Conservation (phyloP, 208 protist species). For the Novymonas esmeraldas region DNA sequence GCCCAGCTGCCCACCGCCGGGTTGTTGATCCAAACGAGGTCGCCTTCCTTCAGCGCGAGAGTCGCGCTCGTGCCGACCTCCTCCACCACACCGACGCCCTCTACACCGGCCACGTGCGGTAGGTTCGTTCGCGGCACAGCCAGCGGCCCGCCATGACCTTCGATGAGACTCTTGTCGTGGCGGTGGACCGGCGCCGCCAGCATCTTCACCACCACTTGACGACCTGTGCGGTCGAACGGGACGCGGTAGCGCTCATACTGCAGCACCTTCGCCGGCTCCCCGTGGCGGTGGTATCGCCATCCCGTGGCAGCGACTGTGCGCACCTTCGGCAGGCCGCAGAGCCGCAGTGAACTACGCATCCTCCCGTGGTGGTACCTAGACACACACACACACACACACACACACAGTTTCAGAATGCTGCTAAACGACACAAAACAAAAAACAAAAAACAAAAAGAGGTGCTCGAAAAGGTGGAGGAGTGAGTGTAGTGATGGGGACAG, state of each 20-base stretch:
- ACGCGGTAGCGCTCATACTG: constrained; percentile 86
- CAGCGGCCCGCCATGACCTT: constrained; percentile 81
- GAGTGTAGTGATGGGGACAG: too few relatives aligned
- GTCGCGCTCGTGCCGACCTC: constrained; percentile 86
- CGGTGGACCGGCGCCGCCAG: constrained; percentile 95
- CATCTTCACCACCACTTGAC: constrained; percentile 95
- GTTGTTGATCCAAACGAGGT: constrained; percentile 95
- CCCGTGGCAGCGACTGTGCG: constrained; percentile 84
- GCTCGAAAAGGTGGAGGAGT: too few relatives aligned
- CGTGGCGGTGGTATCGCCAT: constrained; percentile 88
- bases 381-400: background rate
- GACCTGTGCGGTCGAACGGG: constrained; percentile 80
- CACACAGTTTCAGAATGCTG: background rate
- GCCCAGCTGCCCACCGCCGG: constrained; percentile 91
- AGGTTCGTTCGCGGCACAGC: constrained; percentile 22
- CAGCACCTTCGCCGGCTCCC: constrained; percentile 72
- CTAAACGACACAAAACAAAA: background rate
- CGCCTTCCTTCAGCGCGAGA: constrained; percentile 78
- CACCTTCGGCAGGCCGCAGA: constrained; percentile 44
- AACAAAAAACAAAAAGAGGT: too few relatives aligned
- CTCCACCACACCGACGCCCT: constrained; percentile 96
- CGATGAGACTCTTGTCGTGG: constrained; percentile 95
- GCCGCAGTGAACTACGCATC: constrained; percentile 19
- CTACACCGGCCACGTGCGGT: constrained; percentile 87
- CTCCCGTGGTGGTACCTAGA: background rate